Evolutionary conservation across 2,329 filamentous ascomycete genomes (phyloP), one percentile per base, ranked within the genome.

Genomic region (Bipolaris cookei): DNA sequence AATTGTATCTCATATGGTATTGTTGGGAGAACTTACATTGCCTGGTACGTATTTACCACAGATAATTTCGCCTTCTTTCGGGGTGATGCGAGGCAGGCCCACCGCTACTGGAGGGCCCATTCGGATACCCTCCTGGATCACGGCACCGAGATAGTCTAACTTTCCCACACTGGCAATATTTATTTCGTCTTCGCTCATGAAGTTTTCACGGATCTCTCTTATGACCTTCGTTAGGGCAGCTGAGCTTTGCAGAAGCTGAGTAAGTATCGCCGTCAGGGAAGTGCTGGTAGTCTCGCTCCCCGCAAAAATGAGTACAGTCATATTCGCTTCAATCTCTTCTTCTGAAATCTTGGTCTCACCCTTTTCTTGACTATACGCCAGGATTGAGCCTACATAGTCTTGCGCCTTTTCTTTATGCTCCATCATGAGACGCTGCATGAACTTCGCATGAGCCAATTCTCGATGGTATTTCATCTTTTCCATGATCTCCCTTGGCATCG

Each of bases 241-340:
- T 6, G 56, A 61, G 34, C 62, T 53, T 28, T 53, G 56, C n/a
- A 72, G 51, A 11, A 77, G 65, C n/a, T 68, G 56, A 39, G 65
- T 76, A 0, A 69, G 66, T 10, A 71, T 64, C 2, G 75, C 74
- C 1, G 62, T 64, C 25, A 79, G 58, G 2, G 73, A 62, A 0
- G 75, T 78, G 2, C 74, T 72, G 1, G 74, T 77, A 1, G 76
- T 77, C 57, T 79, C 77, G 3, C 70, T 75, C 1, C 77, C 77
- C 1, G 73, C 77, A 51, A 76, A 62, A 58, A 79, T 75, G 37
- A 79, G 70, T 6, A 76, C 16, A 1, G 64, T 62, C 25, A 71
- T 72, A 34, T 72, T 75, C 14, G 64, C 63, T 34, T 76, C 66
- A n/a, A 77, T 69, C 54, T 79, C 77, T 2, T 65, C 63, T n/a